Evolutionary conservation across 495 filamentous ascomycete species (phyloP), one percentile per base, ranked within the genome.

Genomic region (Talaromyces thailandensis): DNA sequence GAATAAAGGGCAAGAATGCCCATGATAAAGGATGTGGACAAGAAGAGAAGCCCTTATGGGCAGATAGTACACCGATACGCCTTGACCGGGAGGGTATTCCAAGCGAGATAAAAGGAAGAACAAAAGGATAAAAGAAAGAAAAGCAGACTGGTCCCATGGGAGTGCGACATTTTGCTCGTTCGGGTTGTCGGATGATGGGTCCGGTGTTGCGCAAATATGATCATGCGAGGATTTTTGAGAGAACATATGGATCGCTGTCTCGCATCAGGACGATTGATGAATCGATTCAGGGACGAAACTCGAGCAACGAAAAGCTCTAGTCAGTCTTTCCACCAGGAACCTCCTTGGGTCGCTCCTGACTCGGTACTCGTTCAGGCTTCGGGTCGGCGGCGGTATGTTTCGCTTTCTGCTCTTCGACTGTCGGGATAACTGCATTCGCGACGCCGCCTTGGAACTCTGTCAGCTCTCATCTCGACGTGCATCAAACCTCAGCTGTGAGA

Each of bases 381-480:
- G 76, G 64, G 29, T 79, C 65, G 43, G 72, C 69, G 31, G 70
- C 73, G 25, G 53, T 31, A 24, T 25, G 60, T 75, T 75, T 63
- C 76, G 68, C 61, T 72, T 65, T 55, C 69, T 74, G 70, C 62
- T 79, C 75, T 62, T 76, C 76, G 61, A 75, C 74, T 4, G 67
- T 31, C 26, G 77, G 76, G 59, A 76, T 74, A 40, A 75, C 78
- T 7, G 74, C 73, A 62, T 80, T 80, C 24, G 77, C 77, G 18
- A 67, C 76, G 26, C 77, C 77, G 57, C 77, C 77, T 80, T 29
- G 26, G 23, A 2, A 0, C 4, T 35, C 29, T 14, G 35, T 16
- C 25, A 63, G 45, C 1, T 11, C 31, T 40, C 8, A 6, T 24
- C 9, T 14, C n/a, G 8, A 40, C 32, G 2, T 11, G 37, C 28